These are phyloP conservation scores for Lichenothelia convexa DNA, from an alignment of 495 filamentous ascomycete species.

Conservation along the genomic window DNA sequence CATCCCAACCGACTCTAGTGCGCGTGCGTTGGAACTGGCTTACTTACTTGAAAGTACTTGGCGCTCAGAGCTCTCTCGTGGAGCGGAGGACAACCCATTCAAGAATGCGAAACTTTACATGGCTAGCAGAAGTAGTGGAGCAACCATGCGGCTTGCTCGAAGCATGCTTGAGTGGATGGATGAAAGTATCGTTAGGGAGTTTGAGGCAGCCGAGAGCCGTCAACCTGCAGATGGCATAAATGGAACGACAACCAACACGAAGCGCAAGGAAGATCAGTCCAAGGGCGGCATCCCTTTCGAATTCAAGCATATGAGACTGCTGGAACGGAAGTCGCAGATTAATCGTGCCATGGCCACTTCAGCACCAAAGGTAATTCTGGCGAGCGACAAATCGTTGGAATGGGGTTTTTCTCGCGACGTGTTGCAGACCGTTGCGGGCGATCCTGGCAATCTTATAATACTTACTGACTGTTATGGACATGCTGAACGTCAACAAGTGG, in stretches of 20 bases:
- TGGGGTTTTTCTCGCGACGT: conserved; percentile 94
- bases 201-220: conserved; percentile 44
- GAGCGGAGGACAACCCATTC: conserved; percentile 33
- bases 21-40: conserved; percentile 78
- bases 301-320: conserved; percentile 65
- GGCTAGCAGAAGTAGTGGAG: conserved; percentile 59
- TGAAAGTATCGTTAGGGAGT: conserved; percentile 74
- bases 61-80: conserved; percentile 49
- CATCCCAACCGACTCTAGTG: conserved; percentile 89
- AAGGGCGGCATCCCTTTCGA: conserved; percentile 60
- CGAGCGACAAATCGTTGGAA: conserved; percentile 72
- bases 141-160: conserved; percentile 69
- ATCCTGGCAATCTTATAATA: conserved; percentile 63
- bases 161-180: conserved; percentile 99
- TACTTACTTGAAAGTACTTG: conserved; percentile 86
- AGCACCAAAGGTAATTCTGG: conserved; percentile 56
- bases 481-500: neutral
- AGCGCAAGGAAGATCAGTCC: conserved; percentile 11
- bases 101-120: conserved; percentile 58
- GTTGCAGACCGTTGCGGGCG: conserved; percentile 50
- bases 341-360: conserved; percentile 36
- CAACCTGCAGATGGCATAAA: conserved; percentile 19
- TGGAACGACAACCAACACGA: conserved; percentile 24
- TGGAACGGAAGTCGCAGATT: conserved; percentile 58
- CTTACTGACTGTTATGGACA: conserved; percentile 43